Evolutionary conservation across 2,329 filamentous ascomycete genomes (phyloP).

Genomic region (Pseudogymnoascus sp.): DNA sequence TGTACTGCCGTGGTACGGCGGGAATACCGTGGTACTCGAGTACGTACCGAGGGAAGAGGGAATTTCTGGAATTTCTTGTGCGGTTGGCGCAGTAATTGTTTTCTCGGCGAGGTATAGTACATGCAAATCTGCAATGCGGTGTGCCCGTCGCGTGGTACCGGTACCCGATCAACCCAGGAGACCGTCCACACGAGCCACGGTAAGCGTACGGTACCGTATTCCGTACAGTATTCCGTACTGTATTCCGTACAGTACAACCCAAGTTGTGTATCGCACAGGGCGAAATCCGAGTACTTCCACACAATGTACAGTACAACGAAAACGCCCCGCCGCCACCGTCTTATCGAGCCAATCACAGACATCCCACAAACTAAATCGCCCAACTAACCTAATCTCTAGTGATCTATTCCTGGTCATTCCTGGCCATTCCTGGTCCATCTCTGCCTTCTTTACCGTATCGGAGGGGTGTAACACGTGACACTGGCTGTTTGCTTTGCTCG

Average conservation of each 20-base stretch:
- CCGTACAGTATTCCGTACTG: too few relatives aligned
- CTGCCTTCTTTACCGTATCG: background rate
- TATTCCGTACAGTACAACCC: background rate
- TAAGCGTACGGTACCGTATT: too few relatives aligned
- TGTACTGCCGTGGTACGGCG: background rate
- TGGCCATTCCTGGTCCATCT: background rate
- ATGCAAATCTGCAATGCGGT: background rate
- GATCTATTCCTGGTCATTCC: background rate
- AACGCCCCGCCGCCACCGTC: background rate
- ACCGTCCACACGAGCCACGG: background rate
- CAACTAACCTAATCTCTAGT: conserved; percentile 4
- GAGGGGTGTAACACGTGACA: background rate
- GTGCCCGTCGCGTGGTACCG: background rate
- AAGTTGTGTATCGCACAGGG: background rate
- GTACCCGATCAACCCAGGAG: background rate
- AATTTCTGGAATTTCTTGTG: conserved; percentile 4
- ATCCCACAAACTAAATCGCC: conserved; percentile 4
- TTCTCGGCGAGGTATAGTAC: background rate
- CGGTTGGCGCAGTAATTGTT: background rate
- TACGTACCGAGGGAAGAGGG: background rate
- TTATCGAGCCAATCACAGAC: background rate
- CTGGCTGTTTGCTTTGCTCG: background rate
- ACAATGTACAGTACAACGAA: background rate
- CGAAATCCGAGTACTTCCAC: background rate
- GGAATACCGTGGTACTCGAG: conserved; percentile 2